These are phyloP conservation scores for Penicillium canariense DNA, from an alignment of 495 filamentous ascomycete species.

Conservation along the genomic window DNA sequence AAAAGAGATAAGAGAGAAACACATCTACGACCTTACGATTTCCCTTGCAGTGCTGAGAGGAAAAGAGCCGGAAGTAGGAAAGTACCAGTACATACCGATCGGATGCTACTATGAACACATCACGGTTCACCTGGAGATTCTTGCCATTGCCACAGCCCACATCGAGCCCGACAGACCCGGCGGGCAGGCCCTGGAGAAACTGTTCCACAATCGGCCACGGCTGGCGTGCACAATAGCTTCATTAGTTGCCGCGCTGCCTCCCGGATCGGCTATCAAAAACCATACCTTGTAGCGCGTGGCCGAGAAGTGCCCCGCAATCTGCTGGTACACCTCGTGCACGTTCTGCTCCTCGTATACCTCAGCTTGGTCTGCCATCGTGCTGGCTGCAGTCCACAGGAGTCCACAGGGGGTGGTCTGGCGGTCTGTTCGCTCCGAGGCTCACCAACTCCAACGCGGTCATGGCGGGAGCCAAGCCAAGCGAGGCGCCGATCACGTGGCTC, in stretches of 20 bases:
- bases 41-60: neutral
- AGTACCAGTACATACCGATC: conserved; percentile 60
- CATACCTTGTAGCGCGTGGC: conserved; percentile 86
- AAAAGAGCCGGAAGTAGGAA: conserved; percentile 12
- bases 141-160: conserved; percentile 95
- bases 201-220: conserved; percentile 90
- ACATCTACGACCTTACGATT: neutral
- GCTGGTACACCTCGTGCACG: conserved; percentile 91
- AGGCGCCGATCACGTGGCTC: conserved; percentile 6
- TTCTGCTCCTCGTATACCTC: conserved; percentile 74
- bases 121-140: conserved; percentile 76
- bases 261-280: neutral
- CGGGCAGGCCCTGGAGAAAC: conserved; percentile 66
- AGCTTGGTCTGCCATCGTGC: conserved; percentile 17
- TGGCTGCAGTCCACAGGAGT: too few species aligned
- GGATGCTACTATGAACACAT: conserved; percentile 80
- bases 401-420: too few species aligned
- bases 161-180: conserved; percentile 84
- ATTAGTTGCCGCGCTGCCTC: too few species aligned
- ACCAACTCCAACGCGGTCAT: too few species aligned
- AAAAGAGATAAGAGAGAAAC: conserved; percentile 8
- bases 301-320: conserved; percentile 93
- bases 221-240: conserved; percentile 37
- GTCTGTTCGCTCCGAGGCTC: too few species aligned
- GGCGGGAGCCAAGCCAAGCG: conserved; percentile 1